phyloP scores from a whole-genome alignment of 495 filamentous ascomycete species.

The Evansstolkia leycettana region DNA sequence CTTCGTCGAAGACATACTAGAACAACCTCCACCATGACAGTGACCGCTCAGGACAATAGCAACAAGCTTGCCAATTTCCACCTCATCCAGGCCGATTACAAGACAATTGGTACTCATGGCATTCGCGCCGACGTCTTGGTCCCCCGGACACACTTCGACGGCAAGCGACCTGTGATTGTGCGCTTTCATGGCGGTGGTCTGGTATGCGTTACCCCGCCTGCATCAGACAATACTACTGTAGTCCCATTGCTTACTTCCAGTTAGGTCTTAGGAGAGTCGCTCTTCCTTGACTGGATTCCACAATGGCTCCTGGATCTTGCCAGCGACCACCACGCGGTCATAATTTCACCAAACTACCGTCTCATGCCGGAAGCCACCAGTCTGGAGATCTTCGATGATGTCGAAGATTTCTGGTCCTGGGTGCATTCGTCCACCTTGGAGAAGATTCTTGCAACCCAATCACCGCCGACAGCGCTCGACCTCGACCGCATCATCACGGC shows the following conservation, averaged over 20 bases:
- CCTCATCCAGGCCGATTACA: conserved; percentile 19
- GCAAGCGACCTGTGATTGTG: conserved; percentile 17
- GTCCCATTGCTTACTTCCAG: neutral
- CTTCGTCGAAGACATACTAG: too few relatives aligned
- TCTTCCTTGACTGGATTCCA: conserved; percentile 18
- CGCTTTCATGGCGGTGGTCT: conserved; percentile 25
- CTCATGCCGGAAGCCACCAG: conserved; percentile 37
- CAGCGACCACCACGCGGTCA: conserved; percentile 21
- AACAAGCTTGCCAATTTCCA: conserved; percentile 16
- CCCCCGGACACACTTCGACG: conserved; percentile 7
- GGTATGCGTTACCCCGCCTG: too few relatives aligned
- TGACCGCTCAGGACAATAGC: neutral
- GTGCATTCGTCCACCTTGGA: conserved; percentile 12
- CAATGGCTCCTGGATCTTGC: conserved; percentile 22
- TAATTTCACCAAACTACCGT: conserved; percentile 37
- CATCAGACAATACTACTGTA: neutral
- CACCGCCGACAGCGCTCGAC: conserved; percentile 13
- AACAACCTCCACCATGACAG: neutral
- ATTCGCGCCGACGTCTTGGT: conserved; percentile 24
- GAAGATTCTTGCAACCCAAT: conserved; percentile 7
- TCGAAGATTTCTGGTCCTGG: conserved; percentile 41
- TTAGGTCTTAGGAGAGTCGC: conserved; percentile 18
- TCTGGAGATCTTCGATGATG: conserved; percentile 33
- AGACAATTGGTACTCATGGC: conserved; percentile 15
- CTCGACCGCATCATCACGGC: conserved; percentile 13